Percentiles rank a stretch among this genome's conserved stretches.
Evolutionary conservation across 345 rosid genomes (phyloP).

Genomic region (Carallia pectinifolia): DNA sequence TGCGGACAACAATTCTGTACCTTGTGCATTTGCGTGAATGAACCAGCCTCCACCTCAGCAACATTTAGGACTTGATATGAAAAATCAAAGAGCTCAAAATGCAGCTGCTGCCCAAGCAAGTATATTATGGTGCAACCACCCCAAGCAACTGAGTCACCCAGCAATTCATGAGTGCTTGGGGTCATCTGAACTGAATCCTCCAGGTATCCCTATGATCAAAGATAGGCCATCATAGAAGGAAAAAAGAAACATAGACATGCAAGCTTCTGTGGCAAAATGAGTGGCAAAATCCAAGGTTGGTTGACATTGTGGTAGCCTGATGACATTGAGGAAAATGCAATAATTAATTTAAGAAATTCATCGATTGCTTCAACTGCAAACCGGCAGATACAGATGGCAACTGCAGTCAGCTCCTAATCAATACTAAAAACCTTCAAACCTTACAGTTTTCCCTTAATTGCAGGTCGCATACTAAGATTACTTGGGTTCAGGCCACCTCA

Average conservation of each 20-base stretch:
- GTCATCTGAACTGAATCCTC: constrained; percentile 61
- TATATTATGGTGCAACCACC: constrained; percentile 96
- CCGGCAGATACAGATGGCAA: too few relatives aligned
- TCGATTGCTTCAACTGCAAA: too few relatives aligned
- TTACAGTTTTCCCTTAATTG: too few relatives aligned
- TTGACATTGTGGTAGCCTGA: too few relatives aligned
- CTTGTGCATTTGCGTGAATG: constrained; percentile 50
- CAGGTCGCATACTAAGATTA: too few relatives aligned
- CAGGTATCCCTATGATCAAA: constrained; percentile 65
- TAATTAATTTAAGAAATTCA: too few relatives aligned
- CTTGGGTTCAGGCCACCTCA: too few relatives aligned
- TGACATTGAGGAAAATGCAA: too few relatives aligned
- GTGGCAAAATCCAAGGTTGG: neutral
- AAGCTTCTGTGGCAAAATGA: neutral
- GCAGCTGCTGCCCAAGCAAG: constrained; percentile 97
- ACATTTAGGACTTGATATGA: constrained; percentile 94
- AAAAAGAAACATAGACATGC: constrained; percentile 1
- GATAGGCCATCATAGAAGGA: constrained; percentile 9
- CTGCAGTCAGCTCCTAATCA: too few relatives aligned
- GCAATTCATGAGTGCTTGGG: constrained; percentile 52
- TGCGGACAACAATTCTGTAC: neutral
- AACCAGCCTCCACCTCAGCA: constrained; percentile 86
- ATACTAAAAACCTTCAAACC: too few relatives aligned
- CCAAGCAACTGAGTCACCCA: constrained; percentile 96
- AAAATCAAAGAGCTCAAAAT: constrained; percentile 94